A percentile compares a stretch with the other conserved stretches of the same genome.
Evolutionary conservation across 2,329 filamentous ascomycete species (phyloP).

Genomic region (Beauveria asiatica): DNA sequence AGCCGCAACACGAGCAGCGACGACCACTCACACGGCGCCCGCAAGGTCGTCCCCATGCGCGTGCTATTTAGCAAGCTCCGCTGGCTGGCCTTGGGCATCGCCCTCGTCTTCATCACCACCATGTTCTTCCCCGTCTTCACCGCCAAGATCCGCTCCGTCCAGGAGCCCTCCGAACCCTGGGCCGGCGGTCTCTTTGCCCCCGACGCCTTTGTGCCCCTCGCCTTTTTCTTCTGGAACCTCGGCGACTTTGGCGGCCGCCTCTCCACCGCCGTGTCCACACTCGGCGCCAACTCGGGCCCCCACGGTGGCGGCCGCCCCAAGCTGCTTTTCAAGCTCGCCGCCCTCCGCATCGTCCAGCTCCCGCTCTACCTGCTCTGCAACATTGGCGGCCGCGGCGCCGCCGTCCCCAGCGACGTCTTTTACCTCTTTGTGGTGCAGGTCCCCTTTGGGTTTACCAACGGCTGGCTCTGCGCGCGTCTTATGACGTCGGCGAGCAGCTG

Average conservation of each 20-base stretch:
- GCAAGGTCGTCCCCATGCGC: conserved; percentile 46
- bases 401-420: conserved; percentile 73
- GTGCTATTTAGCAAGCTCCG: conserved; percentile 68
- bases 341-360: conserved; percentile 61
- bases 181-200: conserved; percentile 56
- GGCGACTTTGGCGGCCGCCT: conserved; percentile 77
- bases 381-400: conserved; percentile 64
- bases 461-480: conserved; percentile 75
- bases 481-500: conserved; percentile 86
- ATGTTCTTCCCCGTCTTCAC: conserved; percentile 98
- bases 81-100: conserved; percentile 69
- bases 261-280: conserved; percentile 46
- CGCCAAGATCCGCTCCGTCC: conserved; percentile 46
- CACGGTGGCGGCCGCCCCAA: conserved; percentile 47
- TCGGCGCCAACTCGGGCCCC: neutral
- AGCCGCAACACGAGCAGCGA: conserved; percentile 43
- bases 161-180: conserved; percentile 18
- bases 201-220: conserved; percentile 77
- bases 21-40: conserved; percentile 40
- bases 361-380: conserved; percentile 90
- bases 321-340: conserved; percentile 57
- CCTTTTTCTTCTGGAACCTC: conserved; percentile 86
- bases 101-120: conserved; percentile 71
- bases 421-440: conserved; percentile 80
- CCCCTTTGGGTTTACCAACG: conserved; percentile 76